Base-by-base conservation (phyloP, 225 moss, liverwort and hornwort genomes). In the Physcomitrellopsis africana region DNA sequence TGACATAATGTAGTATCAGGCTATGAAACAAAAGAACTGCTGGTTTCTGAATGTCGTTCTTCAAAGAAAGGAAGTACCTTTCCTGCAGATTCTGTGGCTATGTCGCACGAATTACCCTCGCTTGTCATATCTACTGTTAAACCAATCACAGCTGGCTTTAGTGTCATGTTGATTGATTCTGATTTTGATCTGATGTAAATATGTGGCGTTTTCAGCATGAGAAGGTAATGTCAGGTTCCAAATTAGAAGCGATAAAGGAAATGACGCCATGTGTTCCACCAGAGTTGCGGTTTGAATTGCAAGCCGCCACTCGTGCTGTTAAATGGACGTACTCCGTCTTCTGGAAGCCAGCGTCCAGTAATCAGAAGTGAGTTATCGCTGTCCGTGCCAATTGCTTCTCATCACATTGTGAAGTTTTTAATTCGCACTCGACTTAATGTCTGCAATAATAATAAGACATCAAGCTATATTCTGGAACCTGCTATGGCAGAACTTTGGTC, bases 321-420 rank as follows among this genome's bases (percentile, higher is more conserved):
- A 94, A 94, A 76, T 96, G 96, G 96, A 96, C 92, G 10, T 96
- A 96, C 77, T 89, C 92, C 13, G 89, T 89, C 54, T 90, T 88
- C 74, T 96, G 96, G 96, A 81, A 83, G 67, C 84, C 60, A 57
- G 88, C 86, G 49, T 60, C 69, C 51, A 52, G 60, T 62, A 79
- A 81, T 75, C 79, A 81, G 77, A 91, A 87, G 96, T 96, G 85
- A 61, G 79, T 75, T 14, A 51, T 18, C 8, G 46, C 18, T 63
- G 51, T 61, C 62, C 17, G 26, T 67, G 67, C 22, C 22, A 51
- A 4, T 42, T 52, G 20, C 20, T 41, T 73, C 63, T 63, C 23
- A n/a, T 67, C n/a, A 27, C 45, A 29, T 73, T 20, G 13, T n/a
- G 32, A 37, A 37, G 32, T 45, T 72, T 4, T 54, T 54, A 37